Evolutionary conservation across 306 rosid genomes (phyloP).

Genomic region (Carpinus viminea): DNA sequence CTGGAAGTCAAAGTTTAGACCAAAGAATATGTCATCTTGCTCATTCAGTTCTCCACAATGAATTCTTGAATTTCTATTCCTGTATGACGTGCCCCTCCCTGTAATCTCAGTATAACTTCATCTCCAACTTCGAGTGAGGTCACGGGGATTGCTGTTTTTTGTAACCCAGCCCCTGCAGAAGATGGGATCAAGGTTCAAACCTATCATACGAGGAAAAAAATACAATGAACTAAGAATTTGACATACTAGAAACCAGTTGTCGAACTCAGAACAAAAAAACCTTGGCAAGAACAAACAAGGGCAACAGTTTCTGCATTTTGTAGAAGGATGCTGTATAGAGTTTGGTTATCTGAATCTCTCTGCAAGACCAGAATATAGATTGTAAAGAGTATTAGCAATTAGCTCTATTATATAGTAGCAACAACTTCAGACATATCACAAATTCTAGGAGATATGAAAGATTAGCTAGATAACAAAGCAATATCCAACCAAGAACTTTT

Average conservation of each 20-base stretch:
- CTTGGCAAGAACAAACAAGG: constrained; percentile 61
- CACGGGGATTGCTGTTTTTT: constrained; percentile 60
- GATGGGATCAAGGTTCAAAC: neutral
- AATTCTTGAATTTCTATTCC: constrained; percentile 95
- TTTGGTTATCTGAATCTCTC: constrained; percentile 53
- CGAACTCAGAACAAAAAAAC: constrained; percentile 33
- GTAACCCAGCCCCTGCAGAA: constrained; percentile 42
- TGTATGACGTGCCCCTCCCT: constrained; percentile 89
- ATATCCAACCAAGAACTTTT: neutral
- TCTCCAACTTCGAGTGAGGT: constrained; percentile 79
- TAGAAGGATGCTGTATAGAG: constrained; percentile 63
- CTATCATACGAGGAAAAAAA: constrained; percentile 9
- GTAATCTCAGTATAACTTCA: constrained; percentile 67
- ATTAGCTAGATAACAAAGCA: neutral
- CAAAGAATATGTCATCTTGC: neutral
- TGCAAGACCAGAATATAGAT: constrained; percentile 25
- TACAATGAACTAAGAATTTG: neutral
- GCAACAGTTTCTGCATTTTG: constrained; percentile 94
- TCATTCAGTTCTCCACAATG: constrained; percentile 76
- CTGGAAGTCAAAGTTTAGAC: too few relatives aligned
- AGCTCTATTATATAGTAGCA: neutral
- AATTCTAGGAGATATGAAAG: neutral
- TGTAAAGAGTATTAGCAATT: constrained; percentile 2
- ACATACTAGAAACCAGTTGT: neutral
- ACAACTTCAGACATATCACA: neutral